Evolutionary conservation across 2,329 filamentous ascomycete genomes (phyloP).

Genomic region (Stachybotrys chartarum): DNA sequence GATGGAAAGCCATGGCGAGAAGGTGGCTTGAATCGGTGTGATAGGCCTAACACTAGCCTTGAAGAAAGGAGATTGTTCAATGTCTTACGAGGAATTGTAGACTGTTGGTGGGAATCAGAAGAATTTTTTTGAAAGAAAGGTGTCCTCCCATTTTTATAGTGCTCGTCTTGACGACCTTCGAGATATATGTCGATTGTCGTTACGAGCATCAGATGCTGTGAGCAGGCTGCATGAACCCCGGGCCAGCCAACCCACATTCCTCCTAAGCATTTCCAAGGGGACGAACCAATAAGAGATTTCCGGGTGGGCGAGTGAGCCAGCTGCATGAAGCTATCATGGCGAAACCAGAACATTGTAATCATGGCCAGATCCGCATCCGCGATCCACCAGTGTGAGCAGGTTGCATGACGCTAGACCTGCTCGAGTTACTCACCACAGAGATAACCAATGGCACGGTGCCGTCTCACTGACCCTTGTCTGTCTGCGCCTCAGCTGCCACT

Average conservation of each 20-base stretch:
- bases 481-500: slow-evolving; percentile 5
- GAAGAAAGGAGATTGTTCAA: not conserved
- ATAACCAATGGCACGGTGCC: not conserved
- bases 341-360: too few relatives aligned
- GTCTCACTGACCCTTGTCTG: not conserved
- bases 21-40: not conserved
- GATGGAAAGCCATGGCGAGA: slow-evolving; percentile 3
- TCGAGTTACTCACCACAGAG: not conserved
- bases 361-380: too few relatives aligned
- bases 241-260: not conserved
- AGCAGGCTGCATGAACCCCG: not conserved
- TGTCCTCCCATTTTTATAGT: not conserved
- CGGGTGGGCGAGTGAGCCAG: not conserved
- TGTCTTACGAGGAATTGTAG: not conserved
- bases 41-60: not conserved
- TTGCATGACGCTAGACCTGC: not conserved
- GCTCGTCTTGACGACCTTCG: not conserved
- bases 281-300: not conserved
- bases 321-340: not conserved
- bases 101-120: not conserved
- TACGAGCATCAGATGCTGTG: not conserved
- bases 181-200: not conserved
- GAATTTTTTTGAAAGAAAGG: not conserved
- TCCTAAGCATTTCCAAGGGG: too few relatives aligned
- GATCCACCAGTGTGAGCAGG: not conserved